Evolutionary conservation across 2,329 filamentous ascomycete genomes (phyloP).

Genomic region (Ascosphaera aggregata): DNA sequence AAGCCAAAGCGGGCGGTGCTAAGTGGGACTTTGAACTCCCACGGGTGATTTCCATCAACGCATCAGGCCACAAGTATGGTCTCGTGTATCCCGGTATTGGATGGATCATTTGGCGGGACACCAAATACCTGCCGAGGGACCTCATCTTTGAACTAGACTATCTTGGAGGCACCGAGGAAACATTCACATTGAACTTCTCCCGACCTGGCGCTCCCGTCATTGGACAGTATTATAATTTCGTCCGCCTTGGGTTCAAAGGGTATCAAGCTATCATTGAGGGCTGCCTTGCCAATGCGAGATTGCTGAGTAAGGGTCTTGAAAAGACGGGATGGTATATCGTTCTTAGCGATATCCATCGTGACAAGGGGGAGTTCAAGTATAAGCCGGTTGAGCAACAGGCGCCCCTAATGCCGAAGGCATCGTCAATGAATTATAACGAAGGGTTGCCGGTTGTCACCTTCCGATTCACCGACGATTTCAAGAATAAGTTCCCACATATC

Average conservation of each 20-base stretch:
- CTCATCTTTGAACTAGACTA: constrained; percentile 50
- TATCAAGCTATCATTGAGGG: constrained; percentile 42
- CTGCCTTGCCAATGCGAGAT: constrained; percentile 37
- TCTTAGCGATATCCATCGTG: constrained; percentile 41
- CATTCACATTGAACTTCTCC: constrained; percentile 50
- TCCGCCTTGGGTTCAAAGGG: constrained; percentile 43
- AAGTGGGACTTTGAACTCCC: constrained; percentile 27
- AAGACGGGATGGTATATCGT: constrained; percentile 42
- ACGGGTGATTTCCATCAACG: constrained; percentile 35
- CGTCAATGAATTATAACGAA: constrained; percentile 36
- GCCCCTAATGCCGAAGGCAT: constrained; percentile 24
- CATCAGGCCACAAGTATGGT: constrained; percentile 23
- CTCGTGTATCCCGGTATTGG: constrained; percentile 44
- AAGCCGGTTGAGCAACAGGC: constrained; percentile 19
- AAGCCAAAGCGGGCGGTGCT: constrained; percentile 18
- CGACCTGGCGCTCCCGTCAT: constrained; percentile 46
- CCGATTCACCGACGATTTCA: constrained; percentile 36
- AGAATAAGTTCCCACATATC: constrained; percentile 34
- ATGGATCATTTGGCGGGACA: constrained; percentile 47
- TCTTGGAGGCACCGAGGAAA: constrained; percentile 46
- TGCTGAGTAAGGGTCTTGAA: constrained; percentile 40
- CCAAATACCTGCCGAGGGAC: constrained; percentile 39
- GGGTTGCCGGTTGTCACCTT: constrained; percentile 48
- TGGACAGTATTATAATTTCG: constrained; percentile 49
- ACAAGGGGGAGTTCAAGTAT: constrained; percentile 23